Conservation (phyloP, 352 stramenopile species). For the Pythium biforme region DNA sequence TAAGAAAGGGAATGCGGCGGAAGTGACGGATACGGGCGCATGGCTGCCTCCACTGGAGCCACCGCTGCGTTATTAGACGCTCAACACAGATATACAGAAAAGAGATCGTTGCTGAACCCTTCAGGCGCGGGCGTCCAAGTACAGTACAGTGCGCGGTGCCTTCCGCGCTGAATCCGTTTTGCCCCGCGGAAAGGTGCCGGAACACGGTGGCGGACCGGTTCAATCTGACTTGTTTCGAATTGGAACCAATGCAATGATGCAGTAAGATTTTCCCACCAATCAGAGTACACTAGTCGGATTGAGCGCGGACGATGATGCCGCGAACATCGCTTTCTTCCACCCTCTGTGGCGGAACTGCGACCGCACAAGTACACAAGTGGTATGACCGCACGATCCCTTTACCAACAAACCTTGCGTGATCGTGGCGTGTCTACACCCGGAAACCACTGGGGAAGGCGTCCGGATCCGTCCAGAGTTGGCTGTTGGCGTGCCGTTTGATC, state of each 20-base stretch:
- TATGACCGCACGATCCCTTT: not conserved
- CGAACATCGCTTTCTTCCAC: not conserved
- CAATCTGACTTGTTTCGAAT: not conserved
- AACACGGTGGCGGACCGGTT: not conserved
- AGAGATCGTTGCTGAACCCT: not conserved
- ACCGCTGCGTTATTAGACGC: not conserved
- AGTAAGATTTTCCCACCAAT: not conserved
- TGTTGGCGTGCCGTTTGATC: not conserved
- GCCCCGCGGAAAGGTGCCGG: not conserved
- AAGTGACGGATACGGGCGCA: not conserved
- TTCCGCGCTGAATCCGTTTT: constrained; percentile 1
- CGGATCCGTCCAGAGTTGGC: constrained; percentile 2
- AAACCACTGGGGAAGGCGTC: not conserved
- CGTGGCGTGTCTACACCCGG: constrained; percentile 5
- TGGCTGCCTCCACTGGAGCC: not conserved
- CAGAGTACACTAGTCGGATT: not conserved
- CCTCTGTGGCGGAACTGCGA: not conserved
- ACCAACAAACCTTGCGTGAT: too few relatives aligned
- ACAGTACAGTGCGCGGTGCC: not conserved
- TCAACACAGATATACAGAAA: not conserved
- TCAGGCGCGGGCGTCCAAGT: too few relatives aligned
- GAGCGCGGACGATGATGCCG: not conserved
- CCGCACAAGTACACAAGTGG: too few relatives aligned
- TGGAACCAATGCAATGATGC: not conserved
- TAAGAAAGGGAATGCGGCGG: constrained; percentile 23